These are phyloP conservation scores for Dovyalis caffra DNA, from an alignment of 345 rosid genomes.

Conservation along the genomic window DNA sequence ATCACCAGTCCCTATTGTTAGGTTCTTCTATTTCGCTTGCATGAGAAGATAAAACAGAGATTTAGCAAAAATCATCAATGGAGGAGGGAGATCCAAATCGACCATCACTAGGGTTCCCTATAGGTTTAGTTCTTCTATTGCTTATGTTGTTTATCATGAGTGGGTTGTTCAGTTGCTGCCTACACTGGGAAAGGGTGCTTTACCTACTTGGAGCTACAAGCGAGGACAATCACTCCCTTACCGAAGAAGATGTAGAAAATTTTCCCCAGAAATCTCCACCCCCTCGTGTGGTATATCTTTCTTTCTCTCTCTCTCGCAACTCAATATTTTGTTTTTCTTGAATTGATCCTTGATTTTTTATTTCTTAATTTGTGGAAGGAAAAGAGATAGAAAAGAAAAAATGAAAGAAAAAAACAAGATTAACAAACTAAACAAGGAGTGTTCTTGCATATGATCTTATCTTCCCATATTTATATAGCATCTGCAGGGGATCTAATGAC, in stretches of 20 bases:
- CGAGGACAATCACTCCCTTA: neutral
- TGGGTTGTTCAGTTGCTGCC: slow-evolving; percentile 27
- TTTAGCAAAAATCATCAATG: neutral
- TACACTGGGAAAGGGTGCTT: slow-evolving; percentile 34
- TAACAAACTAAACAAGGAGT: too few relatives aligned
- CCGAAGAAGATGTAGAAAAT: neutral
- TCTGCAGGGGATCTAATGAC: too few relatives aligned
- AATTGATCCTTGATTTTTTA: neutral
- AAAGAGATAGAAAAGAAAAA: too few relatives aligned
- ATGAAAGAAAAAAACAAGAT: too few relatives aligned
- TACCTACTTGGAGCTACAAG: slow-evolving; percentile 15
- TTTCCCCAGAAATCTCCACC: slow-evolving; percentile 19
- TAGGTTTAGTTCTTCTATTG: slow-evolving; percentile 39
- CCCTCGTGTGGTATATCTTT: too few relatives aligned
- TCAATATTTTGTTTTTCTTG: neutral
- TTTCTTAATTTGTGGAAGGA: neutral
- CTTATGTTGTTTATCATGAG: slow-evolving; percentile 28
- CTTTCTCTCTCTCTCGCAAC: neutral
- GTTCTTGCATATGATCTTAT: too few relatives aligned
- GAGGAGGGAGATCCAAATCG: slow-evolving; percentile 20
- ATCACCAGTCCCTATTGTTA: neutral
- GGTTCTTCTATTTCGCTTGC: neutral
- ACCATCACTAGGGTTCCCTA: slow-evolving; percentile 38
- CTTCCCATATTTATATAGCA: too few relatives aligned
- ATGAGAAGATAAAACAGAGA: neutral